Conservation (phyloP, 2,329 filamentous ascomycete species). For the Sporothrix globosa region DNA sequence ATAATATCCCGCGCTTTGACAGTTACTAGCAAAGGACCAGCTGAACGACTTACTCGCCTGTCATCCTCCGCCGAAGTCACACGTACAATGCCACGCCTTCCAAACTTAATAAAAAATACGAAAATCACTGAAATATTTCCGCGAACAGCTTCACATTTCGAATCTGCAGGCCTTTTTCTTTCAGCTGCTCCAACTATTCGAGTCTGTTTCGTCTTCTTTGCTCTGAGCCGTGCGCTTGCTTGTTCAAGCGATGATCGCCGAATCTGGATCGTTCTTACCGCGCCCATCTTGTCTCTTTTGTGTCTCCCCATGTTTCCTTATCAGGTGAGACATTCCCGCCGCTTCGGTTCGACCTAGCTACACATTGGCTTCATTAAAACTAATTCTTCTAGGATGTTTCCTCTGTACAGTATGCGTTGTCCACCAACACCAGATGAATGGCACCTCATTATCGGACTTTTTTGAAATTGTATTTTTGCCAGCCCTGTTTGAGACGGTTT, state of each 20-base stretch:
- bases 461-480: neutral
- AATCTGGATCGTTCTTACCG: neutral
- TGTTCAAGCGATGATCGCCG: constrained; percentile 8
- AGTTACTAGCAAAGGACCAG: constrained; percentile 1
- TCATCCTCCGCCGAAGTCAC: neutral
- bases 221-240: neutral
- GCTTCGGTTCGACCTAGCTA: neutral
- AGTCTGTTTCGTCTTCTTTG: neutral
- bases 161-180: neutral
- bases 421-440: neutral
- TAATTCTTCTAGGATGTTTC: neutral
- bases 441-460: neutral
- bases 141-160: neutral
- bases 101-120: neutral
- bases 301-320: constrained; percentile 14
- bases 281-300: neutral
- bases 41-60: neutral
- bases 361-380: neutral
- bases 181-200: neutral
- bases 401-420: neutral
- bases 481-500: neutral
- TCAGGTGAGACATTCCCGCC: constrained; percentile 15
- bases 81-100: neutral
- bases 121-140: neutral
- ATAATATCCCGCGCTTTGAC: no score